Evolutionary conservation across 768 basidiomycete species (phyloP).

Genomic region (Pholiota molesta): DNA sequence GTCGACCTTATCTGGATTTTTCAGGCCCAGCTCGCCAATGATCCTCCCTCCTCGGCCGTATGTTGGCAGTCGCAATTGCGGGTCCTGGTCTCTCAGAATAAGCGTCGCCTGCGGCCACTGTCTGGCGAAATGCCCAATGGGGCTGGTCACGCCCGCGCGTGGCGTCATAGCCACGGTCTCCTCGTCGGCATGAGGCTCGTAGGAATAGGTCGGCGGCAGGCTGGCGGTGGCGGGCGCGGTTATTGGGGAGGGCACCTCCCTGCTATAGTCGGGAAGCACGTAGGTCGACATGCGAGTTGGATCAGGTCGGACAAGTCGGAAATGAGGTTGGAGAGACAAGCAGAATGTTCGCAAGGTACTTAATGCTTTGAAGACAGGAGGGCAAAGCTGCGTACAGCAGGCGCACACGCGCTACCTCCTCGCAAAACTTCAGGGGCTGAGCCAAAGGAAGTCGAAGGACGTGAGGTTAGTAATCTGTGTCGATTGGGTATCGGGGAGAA

Average conservation of each 20-base stretch:
- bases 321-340: background rate
- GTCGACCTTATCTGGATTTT: constrained; percentile 30
- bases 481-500: constrained; percentile 7
- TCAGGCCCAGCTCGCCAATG: constrained; percentile 38
- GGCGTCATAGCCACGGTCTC: constrained; percentile 42
- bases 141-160: constrained; percentile 25
- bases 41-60: constrained; percentile 39
- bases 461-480: background rate
- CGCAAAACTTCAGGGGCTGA: background rate
- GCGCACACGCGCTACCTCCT: background rate
- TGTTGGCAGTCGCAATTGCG: constrained; percentile 29
- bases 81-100: constrained; percentile 40
- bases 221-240: background rate
- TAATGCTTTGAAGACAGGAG: background rate
- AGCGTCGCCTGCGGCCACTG: constrained; percentile 38
- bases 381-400: background rate
- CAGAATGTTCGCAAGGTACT: background rate
- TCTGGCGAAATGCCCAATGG: constrained; percentile 31
- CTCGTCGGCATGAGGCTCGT: constrained; percentile 34
- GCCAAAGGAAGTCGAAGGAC: background rate
- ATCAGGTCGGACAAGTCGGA: background rate
- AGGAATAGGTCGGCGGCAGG: constrained; percentile 34
- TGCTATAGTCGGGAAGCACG: constrained; percentile 2
- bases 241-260: background rate
- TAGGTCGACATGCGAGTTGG: background rate